A percentile compares a stretch with the other conserved stretches of the same genome.
Conservation (phyloP, 441 rosid genomes). For the Erodium chrysanthum region DNA sequence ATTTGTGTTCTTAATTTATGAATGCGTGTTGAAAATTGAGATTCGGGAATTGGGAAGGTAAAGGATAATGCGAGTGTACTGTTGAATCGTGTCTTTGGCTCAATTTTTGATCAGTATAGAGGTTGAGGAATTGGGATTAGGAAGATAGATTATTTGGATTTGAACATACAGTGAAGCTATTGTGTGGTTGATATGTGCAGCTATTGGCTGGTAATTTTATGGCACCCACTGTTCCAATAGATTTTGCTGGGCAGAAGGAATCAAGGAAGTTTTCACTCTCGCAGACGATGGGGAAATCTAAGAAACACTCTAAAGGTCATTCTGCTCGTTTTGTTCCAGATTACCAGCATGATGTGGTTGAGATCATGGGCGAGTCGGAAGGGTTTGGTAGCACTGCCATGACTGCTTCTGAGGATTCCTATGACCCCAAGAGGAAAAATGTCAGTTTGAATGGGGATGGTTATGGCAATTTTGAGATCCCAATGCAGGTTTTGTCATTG, state of each 20-base stretch:
- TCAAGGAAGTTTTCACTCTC: slow-evolving; percentile 30
- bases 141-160: background rate
- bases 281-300: slow-evolving; percentile 56
- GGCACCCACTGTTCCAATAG: slow-evolving; percentile 61
- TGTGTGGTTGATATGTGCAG: slow-evolving; percentile 47
- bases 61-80: background rate
- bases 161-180: background rate
- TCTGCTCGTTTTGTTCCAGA: slow-evolving; percentile 55
- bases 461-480: slow-evolving; percentile 36
- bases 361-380: slow-evolving; percentile 58
- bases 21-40: background rate
- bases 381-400: slow-evolving; percentile 52
- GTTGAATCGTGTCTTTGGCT: background rate
- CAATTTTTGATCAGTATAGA: background rate
- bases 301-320: slow-evolving; percentile 53
- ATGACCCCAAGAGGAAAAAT: slow-evolving; percentile 20
- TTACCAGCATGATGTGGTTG: slow-evolving; percentile 41
- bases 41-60: background rate
- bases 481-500: slow-evolving; percentile 45
- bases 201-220: slow-evolving; percentile 35
- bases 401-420: slow-evolving; percentile 31
- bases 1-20: background rate
- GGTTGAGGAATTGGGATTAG: background rate
- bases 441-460: slow-evolving; percentile 42
- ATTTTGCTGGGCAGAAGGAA: slow-evolving; percentile 42